Conservation (phyloP, 164 flowering plant genomes). For the Tinospora cordifolia region DNA sequence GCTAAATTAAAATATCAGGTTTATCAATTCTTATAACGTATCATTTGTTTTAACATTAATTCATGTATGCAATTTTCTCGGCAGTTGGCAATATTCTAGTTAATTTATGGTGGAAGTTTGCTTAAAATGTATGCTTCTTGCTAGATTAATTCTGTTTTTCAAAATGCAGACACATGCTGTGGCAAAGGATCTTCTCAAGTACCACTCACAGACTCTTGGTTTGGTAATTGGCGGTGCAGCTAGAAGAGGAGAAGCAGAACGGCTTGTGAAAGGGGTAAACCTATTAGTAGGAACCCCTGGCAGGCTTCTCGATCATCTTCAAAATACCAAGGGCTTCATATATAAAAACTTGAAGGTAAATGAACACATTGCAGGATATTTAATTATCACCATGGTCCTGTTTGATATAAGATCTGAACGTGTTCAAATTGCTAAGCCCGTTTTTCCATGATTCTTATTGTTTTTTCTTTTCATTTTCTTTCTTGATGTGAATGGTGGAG, state of each 20-base stretch:
- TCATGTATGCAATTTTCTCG: background rate
- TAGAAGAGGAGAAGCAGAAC: conserved; percentile 82
- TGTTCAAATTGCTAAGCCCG: background rate
- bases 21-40: too few species aligned
- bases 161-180: conserved; percentile 78
- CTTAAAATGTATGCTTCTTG: background rate
- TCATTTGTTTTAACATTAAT: background rate
- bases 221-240: conserved; percentile 83
- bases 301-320: conserved; percentile 93
- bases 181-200: conserved; percentile 80
- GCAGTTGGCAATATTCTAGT: background rate
- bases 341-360: conserved; percentile 72
- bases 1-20: too few species aligned
- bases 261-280: conserved; percentile 78
- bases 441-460: background rate
- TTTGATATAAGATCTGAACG: background rate
- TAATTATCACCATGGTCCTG: background rate
- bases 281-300: conserved; percentile 92
- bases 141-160: background rate
- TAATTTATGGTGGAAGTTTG: background rate
- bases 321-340: conserved; percentile 77
- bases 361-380: background rate
- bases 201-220: conserved; percentile 83
- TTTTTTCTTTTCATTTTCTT: background rate
- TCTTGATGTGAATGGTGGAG: background rate